A percentile compares a stretch with the other conserved stretches of the same genome.
phyloP scores from a whole-genome alignment of 2,329 filamentous ascomycete genomes.

The Acrodontium crateriforme region DNA sequence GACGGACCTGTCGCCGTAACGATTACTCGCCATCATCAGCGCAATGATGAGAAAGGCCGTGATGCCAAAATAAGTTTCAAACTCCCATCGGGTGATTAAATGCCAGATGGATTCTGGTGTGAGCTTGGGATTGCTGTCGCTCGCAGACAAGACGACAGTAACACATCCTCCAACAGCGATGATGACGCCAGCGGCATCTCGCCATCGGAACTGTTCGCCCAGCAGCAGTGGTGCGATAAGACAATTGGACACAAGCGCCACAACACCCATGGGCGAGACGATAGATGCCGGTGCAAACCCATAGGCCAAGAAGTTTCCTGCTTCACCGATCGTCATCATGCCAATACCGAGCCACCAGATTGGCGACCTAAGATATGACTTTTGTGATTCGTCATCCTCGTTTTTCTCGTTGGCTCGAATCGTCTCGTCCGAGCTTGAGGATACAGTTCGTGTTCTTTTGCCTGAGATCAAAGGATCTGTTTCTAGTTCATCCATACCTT shows the following conservation, averaged over 20 bases:
- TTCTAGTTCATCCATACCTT: conserved; percentile 25
- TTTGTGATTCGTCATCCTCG: conserved; percentile 28
- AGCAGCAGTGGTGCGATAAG: conserved; percentile 90
- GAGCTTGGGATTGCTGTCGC: conserved; percentile 76
- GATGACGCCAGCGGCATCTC: conserved; percentile 78
- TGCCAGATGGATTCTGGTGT: conserved; percentile 82
- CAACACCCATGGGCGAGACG: conserved; percentile 91
- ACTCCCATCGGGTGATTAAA: conserved; percentile 75
- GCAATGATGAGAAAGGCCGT: conserved; percentile 59
- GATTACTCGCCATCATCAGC: conserved; percentile 70
- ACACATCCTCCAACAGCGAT: conserved; percentile 80
- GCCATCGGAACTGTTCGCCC: conserved; percentile 72
- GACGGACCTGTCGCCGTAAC: conserved; percentile 74
- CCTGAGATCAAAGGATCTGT: conserved; percentile 40
- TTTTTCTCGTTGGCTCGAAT: conserved; percentile 26
- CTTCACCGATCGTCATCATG: conserved; percentile 83
- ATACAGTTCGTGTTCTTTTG: too few species aligned
- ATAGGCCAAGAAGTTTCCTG: conserved; percentile 93
- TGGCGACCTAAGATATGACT: conserved; percentile 73
- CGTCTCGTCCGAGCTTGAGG: conserved; percentile 27
- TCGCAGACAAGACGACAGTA: conserved; percentile 83
- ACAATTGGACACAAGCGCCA: conserved; percentile 91
- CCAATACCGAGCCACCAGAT: conserved; percentile 96
- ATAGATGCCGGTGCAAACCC: conserved; percentile 96
- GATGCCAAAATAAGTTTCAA: conserved; percentile 77